These are phyloP conservation scores for Aureoboletus auriporus DNA, from an alignment of 768 basidiomycete species.

Conservation along the genomic window DNA sequence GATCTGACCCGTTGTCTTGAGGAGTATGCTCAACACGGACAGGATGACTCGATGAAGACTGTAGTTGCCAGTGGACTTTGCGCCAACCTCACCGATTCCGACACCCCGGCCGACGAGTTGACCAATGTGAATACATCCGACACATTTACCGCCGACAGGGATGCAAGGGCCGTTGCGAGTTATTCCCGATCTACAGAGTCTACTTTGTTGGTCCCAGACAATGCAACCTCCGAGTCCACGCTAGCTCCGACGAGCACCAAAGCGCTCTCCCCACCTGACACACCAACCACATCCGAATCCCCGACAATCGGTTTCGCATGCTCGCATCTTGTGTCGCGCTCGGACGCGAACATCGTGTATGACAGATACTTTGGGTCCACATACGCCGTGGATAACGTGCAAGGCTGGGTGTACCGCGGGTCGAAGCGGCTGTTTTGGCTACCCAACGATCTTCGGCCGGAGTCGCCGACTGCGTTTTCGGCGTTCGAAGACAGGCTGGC, in stretches of 20 bases:
- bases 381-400: conserved; percentile 7
- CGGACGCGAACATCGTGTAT: conserved; percentile 7
- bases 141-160: not conserved
- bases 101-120: not conserved
- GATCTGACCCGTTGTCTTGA: conserved; percentile 10
- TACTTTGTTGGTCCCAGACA: too few species aligned
- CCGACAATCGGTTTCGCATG: not conserved
- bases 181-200: too few species aligned
- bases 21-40: not conserved
- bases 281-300: not conserved
- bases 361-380: conserved; percentile 13
- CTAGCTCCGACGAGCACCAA: too few species aligned
- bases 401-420: conserved; percentile 16
- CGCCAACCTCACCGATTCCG: not conserved
- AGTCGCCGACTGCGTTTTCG: conserved; percentile 1
- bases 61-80: not conserved
- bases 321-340: conserved; percentile 13
- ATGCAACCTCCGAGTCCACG: too few species aligned
- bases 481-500: conserved; percentile 11
- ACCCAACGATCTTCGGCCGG: conserved; percentile 12
- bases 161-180: too few species aligned
- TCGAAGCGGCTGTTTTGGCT: conserved; percentile 15
- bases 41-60: not conserved
- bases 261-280: too few species aligned
- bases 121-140: not conserved